phyloP scores from a whole-genome alignment of 116 monocot species.

The Trichopus zeylanicus region DNA sequence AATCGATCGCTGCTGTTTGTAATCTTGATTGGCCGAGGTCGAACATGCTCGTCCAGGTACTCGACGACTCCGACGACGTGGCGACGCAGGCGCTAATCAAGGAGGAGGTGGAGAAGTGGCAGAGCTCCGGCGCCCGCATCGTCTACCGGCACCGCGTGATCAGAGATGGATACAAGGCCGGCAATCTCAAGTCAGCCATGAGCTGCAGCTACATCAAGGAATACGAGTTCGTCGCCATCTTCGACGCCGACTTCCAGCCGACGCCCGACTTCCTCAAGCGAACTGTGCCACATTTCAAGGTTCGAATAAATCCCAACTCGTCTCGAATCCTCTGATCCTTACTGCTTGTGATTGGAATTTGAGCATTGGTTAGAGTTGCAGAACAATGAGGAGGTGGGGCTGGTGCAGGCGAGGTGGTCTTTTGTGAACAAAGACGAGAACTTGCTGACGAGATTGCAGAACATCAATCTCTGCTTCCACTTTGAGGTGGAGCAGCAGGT shows the following conservation, averaged over 20 bases:
- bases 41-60: slow-evolving; percentile 67
- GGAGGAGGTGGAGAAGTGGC: slow-evolving; percentile 87
- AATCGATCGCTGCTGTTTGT: slow-evolving; percentile 85
- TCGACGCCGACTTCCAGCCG: slow-evolving; percentile 94
- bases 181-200: slow-evolving; percentile 97
- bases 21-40: slow-evolving; percentile 74
- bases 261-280: slow-evolving; percentile 65
- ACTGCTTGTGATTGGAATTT: not conserved
- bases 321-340: too few relatives aligned
- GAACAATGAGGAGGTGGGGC: slow-evolving; percentile 72
- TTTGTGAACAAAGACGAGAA: slow-evolving; percentile 98
- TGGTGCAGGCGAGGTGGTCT: slow-evolving; percentile 92
- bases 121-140: slow-evolving; percentile 53
- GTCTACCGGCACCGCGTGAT: slow-evolving; percentile 66
- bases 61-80: slow-evolving; percentile 76
- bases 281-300: slow-evolving; percentile 91
- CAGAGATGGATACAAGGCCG: slow-evolving; percentile 91
- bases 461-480: slow-evolving; percentile 96
- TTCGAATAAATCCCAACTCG: too few relatives aligned
- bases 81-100: slow-evolving; percentile 56
- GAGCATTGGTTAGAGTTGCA: slow-evolving; percentile 8
- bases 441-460: slow-evolving; percentile 79
- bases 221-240: slow-evolving; percentile 91
- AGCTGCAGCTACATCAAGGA: slow-evolving; percentile 84
- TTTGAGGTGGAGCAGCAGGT: slow-evolving; percentile 99